Evolutionary conservation across 169 alveolate species (phyloP).

Genomic region (Eimeria tenella): DNA sequence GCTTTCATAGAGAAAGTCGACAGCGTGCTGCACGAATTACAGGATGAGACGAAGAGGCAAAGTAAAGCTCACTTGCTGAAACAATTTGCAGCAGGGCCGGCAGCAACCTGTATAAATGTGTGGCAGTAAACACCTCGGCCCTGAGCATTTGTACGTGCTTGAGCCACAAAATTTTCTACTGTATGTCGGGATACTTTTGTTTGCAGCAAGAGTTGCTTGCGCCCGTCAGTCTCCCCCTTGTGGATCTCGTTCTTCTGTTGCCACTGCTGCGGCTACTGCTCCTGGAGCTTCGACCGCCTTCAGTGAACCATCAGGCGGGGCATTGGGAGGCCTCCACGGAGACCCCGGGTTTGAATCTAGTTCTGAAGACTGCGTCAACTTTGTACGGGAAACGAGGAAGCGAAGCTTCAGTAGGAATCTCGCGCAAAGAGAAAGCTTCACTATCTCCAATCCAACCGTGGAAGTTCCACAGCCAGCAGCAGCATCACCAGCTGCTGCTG

Average conservation of each 20-base stretch:
- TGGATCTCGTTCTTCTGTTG: not conserved
- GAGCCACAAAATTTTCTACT: not conserved
- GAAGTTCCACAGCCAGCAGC: constrained; percentile 42
- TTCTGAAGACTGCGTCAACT: not conserved
- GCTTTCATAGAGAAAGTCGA: constrained; percentile 24
- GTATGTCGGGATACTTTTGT: not conserved
- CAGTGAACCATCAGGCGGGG: too few relatives aligned
- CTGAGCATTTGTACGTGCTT: too few relatives aligned
- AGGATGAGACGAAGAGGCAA: constrained; percentile 10
- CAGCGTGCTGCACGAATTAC: constrained; percentile 36
- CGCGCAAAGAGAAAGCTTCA: not conserved
- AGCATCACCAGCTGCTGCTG: constrained; percentile 48
- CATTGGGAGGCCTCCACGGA: too few relatives aligned
- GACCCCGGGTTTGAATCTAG: not conserved
- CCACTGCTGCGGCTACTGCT: constrained; percentile 14
- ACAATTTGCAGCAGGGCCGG: too few relatives aligned
- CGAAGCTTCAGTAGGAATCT: not conserved
- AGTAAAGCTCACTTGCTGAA: not conserved
- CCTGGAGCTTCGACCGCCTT: not conserved
- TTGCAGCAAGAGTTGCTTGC: constrained; percentile 14
- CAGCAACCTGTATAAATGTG: too few relatives aligned
- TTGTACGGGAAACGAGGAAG: constrained; percentile 25
- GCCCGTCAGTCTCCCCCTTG: constrained; percentile 25
- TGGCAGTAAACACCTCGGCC: too few relatives aligned
- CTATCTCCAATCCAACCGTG: constrained; percentile 12